Conservation (phyloP, 2,329 filamentous ascomycete species). For the Onygenales sp. region DNA sequence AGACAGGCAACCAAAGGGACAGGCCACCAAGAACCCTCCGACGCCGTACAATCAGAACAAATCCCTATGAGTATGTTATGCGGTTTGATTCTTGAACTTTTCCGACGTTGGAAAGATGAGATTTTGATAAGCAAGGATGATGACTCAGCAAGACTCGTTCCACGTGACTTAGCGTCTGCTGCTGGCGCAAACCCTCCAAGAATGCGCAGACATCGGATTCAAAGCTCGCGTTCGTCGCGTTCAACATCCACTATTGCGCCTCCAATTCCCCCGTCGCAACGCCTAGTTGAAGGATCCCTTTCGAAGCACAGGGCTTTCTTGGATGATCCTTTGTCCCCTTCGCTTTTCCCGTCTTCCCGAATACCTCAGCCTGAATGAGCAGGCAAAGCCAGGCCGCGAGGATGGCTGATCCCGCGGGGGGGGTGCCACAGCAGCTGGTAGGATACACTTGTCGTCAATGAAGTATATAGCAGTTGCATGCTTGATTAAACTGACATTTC, state of each 20-base stretch:
- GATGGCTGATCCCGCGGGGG: constrained; percentile 40
- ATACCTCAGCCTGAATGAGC: constrained; percentile 7
- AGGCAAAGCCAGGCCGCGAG: constrained; percentile 10
- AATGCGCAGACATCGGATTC: background rate
- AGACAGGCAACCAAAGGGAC: no score
- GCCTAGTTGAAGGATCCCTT: background rate
- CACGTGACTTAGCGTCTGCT: no score
- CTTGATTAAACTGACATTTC: constrained; percentile 7
- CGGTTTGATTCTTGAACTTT: no score
- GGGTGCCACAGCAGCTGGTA: constrained; percentile 38
- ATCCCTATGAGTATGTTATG: no score
- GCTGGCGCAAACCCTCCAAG: background rate
- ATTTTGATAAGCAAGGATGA: no score
- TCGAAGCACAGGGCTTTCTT: background rate
- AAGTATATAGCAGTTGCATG: background rate
- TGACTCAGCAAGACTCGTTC: no score
- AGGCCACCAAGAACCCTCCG: no score
- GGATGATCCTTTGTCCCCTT: background rate
- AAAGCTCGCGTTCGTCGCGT: constrained; percentile 1
- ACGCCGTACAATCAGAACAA: no score
- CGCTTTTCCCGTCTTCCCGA: background rate
- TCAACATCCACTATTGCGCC: background rate
- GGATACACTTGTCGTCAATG: constrained; percentile 7
- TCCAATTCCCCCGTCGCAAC: background rate
- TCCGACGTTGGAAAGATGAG: no score